Percentiles rank a stretch among this genome's conserved stretches.
Conservation (phyloP, 495 filamentous ascomycete genomes). For the Aspergillus hancockii region DNA sequence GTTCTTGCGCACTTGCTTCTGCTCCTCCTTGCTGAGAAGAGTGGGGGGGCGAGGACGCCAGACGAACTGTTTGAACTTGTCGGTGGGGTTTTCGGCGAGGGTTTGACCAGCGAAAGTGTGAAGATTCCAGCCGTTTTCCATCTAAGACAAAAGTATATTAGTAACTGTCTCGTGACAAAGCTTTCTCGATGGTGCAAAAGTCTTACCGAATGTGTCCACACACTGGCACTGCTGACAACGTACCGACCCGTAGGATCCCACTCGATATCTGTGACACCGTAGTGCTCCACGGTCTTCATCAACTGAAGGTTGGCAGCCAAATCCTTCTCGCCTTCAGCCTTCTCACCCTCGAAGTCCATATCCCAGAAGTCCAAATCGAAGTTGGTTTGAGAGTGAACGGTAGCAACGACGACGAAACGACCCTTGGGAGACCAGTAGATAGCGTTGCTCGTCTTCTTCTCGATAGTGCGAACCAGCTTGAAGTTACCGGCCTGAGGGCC, state of each 20-base stretch:
- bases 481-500: conserved; percentile 79
- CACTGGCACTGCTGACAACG: conserved; percentile 85
- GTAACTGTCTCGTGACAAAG: conserved; percentile 18
- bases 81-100: conserved; percentile 87
- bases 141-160: conserved; percentile 56
- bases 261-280: conserved; percentile 94
- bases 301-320: conserved; percentile 90
- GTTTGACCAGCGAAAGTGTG: conserved; percentile 93
- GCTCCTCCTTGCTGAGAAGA: conserved; percentile 88
- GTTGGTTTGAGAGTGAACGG: conserved; percentile 85
- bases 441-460: conserved; percentile 98
- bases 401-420: conserved; percentile 89
- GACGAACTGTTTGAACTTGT: conserved; percentile 94
- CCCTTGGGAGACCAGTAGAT: conserved; percentile 99
- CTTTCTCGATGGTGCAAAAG: not conserved
- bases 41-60: conserved; percentile 93
- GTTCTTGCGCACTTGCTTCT: conserved; percentile 97
- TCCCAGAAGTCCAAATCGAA: conserved; percentile 98
- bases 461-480: conserved; percentile 86
- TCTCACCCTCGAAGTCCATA: conserved; percentile 96
- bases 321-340: conserved; percentile 87
- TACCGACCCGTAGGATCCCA: conserved; percentile 97
- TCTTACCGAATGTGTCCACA: conserved; percentile 93
- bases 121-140: conserved; percentile 98
- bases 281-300: conserved; percentile 91